These are phyloP conservation scores for Ganoderma meredithae DNA, from an alignment of 1,284 basidiomycete genomes.

Conservation along the genomic window DNA sequence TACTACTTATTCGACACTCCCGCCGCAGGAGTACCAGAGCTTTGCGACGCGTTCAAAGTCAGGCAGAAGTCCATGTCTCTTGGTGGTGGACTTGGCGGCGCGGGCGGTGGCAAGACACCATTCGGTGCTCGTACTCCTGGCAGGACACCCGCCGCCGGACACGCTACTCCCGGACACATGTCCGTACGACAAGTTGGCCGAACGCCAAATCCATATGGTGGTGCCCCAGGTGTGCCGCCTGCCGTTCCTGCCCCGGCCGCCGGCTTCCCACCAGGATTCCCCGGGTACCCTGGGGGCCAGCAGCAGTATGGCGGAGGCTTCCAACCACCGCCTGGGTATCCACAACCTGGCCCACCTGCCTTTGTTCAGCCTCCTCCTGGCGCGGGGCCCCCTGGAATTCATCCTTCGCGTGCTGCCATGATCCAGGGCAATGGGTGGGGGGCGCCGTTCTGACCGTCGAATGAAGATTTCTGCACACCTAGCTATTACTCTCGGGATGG, in stretches of 20 bases:
- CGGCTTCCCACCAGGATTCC: slow-evolving; percentile 32
- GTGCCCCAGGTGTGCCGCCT: slow-evolving; percentile 40
- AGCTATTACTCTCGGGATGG: slow-evolving; percentile 13
- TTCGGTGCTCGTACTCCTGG: slow-evolving; percentile 83
- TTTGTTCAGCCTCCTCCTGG: slow-evolving; percentile 46
- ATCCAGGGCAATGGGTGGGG: slow-evolving; percentile 49
- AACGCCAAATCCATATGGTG: slow-evolving; percentile 79
- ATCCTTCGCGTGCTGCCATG: slow-evolving; percentile 68
- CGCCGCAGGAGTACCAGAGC: slow-evolving; percentile 87
- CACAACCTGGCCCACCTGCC: slow-evolving; percentile 49
- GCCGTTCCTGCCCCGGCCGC: slow-evolving; percentile 31
- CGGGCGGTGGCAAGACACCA: slow-evolving; percentile 79
- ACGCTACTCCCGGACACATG: slow-evolving; percentile 77
- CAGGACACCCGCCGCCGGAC: slow-evolving; percentile 64
- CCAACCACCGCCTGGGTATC: slow-evolving; percentile 66
- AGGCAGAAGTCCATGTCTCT: slow-evolving; percentile 82
- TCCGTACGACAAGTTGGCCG: slow-evolving; percentile 75
- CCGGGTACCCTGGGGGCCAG: slow-evolving; percentile 25
- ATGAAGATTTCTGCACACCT: slow-evolving; percentile 14
- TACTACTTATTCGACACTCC: slow-evolving; percentile 90
- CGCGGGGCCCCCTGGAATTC: slow-evolving; percentile 60
- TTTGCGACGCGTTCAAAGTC: slow-evolving; percentile 97
- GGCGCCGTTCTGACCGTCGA: slow-evolving; percentile 23
- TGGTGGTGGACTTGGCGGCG: slow-evolving; percentile 49
- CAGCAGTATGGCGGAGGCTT: slow-evolving; percentile 51